Evolutionary conservation across 2,329 filamentous ascomycete species (phyloP).

Genomic region (Cercospora nicotianae): DNA sequence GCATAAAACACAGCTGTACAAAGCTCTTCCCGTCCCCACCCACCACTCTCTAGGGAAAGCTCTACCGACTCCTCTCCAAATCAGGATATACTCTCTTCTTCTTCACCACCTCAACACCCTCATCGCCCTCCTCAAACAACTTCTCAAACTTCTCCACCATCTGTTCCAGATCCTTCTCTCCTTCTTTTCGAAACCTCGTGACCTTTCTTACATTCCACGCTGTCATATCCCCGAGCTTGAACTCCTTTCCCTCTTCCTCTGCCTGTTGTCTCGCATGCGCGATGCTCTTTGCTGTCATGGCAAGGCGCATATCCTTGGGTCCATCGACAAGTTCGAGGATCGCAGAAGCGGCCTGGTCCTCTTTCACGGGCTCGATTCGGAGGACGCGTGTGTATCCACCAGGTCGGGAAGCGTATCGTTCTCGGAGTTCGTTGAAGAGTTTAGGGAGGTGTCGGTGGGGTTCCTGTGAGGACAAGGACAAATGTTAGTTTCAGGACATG

Average conservation of each 20-base stretch:
- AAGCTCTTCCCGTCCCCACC: neutral
- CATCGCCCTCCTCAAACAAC: constrained; percentile 37
- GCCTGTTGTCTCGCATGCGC: constrained; percentile 51
- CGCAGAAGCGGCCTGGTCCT: constrained; percentile 83
- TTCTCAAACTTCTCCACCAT: constrained; percentile 52
- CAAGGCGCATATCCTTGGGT: constrained; percentile 89
- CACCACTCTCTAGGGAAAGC: rapidly evolving
- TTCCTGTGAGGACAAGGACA: constrained; percentile 1
- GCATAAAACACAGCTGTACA: neutral
- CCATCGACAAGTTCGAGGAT: constrained; percentile 96
- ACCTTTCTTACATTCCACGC: constrained; percentile 79
- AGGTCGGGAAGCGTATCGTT: constrained; percentile 74
- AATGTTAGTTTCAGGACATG: neutral
- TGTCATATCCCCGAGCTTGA: constrained; percentile 68
- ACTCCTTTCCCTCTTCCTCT: constrained; percentile 48
- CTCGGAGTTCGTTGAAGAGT: constrained; percentile 78
- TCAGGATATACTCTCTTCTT: constrained; percentile 41
- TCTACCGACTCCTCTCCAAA: constrained; percentile 16
- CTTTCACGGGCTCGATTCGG: constrained; percentile 83
- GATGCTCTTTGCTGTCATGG: constrained; percentile 84
- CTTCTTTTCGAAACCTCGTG: constrained; percentile 68
- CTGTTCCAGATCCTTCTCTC: constrained; percentile 65
- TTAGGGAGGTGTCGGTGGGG: constrained; percentile 62
- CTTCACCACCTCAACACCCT: constrained; percentile 36
- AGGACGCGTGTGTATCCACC: constrained; percentile 96